A percentile compares a stretch with the other conserved stretches of the same genome.
Evolutionary conservation across 2,329 filamentous ascomycete species (phyloP).

Genomic region (Plenodomus lindquistii): DNA sequence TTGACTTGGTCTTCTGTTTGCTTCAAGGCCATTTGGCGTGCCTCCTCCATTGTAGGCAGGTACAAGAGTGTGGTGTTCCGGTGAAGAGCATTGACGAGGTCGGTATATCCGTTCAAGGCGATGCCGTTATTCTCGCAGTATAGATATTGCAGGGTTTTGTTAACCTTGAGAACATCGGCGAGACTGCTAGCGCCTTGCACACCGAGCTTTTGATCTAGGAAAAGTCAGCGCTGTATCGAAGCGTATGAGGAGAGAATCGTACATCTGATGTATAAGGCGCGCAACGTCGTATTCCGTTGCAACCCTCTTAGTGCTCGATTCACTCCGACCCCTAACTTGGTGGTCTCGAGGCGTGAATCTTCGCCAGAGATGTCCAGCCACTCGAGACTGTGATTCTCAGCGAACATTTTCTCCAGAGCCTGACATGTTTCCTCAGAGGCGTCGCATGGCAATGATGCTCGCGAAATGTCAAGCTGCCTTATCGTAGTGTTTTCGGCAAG

Average conservation of each 20-base stretch:
- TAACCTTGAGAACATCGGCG: constrained; percentile 68
- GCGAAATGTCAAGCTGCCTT: constrained; percentile 68
- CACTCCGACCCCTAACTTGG: constrained; percentile 69
- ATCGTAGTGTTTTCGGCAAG: constrained; percentile 66
- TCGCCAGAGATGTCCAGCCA: constrained; percentile 73
- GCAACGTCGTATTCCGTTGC: constrained; percentile 65
- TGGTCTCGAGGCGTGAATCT: constrained; percentile 71
- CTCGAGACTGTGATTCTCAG: constrained; percentile 67
- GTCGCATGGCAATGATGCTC: constrained; percentile 70
- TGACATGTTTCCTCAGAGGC: constrained; percentile 69
- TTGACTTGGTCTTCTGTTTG: constrained; percentile 61
- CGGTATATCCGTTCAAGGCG: constrained; percentile 70
- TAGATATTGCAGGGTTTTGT: constrained; percentile 65
- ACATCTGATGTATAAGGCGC: constrained; percentile 64
- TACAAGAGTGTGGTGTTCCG: constrained; percentile 65
- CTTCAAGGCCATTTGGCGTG: constrained; percentile 64
- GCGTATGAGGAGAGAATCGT: constrained; percentile 5
- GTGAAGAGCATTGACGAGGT: constrained; percentile 69
- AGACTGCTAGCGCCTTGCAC: constrained; percentile 71
- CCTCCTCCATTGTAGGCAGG: constrained; percentile 66
- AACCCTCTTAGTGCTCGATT: constrained; percentile 68
- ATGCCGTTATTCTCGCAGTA: constrained; percentile 75
- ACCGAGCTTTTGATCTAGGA: constrained; percentile 65
- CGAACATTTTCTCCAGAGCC: constrained; percentile 65
- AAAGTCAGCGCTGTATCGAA: constrained; percentile 15